Percentiles rank a stretch among this genome's conserved stretches.
Evolutionary conservation across 2,329 filamentous ascomycete species (phyloP).

Genomic region (Didymella arachidicola): DNA sequence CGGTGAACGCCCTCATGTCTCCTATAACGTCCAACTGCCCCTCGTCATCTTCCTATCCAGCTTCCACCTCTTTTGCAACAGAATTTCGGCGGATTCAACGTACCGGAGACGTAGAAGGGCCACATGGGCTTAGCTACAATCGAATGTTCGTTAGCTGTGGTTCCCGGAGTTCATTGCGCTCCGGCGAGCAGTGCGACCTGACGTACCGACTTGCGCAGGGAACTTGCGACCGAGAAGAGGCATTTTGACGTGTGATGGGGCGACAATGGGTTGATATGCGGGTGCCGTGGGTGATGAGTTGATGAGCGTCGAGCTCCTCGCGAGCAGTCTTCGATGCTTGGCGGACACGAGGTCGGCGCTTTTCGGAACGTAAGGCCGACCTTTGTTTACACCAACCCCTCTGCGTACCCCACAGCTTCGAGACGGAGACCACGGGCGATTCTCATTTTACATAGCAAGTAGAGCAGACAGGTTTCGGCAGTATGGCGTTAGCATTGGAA

Average conservation of each 20-base stretch:
- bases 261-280: slow-evolving; percentile 40
- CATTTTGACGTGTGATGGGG: slow-evolving; percentile 49
- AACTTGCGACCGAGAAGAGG: slow-evolving; percentile 62
- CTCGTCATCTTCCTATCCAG: not conserved
- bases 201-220: slow-evolving; percentile 59
- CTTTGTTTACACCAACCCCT: slow-evolving; percentile 25
- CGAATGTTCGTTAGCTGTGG: slow-evolving; percentile 42
- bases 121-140: slow-evolving; percentile 82
- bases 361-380: slow-evolving; percentile 30
- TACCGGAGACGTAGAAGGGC: slow-evolving; percentile 96
- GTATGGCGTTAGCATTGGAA: slow-evolving; percentile 57
- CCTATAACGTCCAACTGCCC: not conserved
- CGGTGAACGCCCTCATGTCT: not conserved
- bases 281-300: slow-evolving; percentile 43
- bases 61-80: not conserved
- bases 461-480: not conserved
- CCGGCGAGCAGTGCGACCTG: slow-evolving; percentile 18
- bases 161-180: slow-evolving; percentile 12
- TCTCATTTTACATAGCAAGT: not conserved
- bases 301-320: slow-evolving; percentile 21
- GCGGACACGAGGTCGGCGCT: slow-evolving; percentile 35
- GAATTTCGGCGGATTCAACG: slow-evolving; percentile 51
- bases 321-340: slow-evolving; percentile 30
- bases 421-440: not conserved
- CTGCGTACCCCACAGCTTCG: slow-evolving; percentile 29